These are phyloP conservation scores for Globisporangium yorkense DNA, from an alignment of 352 stramenopile species.

Conservation along the genomic window DNA sequence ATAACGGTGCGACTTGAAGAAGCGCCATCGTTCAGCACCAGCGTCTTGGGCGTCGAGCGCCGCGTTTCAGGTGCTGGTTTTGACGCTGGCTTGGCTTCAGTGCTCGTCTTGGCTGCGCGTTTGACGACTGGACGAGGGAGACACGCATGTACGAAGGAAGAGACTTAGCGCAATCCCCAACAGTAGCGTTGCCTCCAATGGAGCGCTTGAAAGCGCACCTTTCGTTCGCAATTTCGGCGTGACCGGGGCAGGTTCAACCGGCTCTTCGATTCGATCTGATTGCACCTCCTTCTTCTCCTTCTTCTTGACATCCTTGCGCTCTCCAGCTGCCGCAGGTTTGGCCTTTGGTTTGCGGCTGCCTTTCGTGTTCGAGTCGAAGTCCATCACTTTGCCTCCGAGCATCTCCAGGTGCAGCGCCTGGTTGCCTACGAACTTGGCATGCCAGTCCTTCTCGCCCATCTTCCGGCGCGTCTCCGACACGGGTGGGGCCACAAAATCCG, in stretches of 20 bases:
- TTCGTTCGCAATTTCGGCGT: neutral
- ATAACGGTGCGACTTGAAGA: neutral
- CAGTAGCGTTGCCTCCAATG: too few species aligned
- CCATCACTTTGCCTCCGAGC: slow-evolving; percentile 18
- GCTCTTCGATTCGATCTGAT: neutral
- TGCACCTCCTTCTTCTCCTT: neutral
- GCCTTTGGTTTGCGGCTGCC: neutral
- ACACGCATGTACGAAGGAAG: too few species aligned
- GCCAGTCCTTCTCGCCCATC: slow-evolving; percentile 33
- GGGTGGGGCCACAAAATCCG: slow-evolving; percentile 12
- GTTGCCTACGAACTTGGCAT: slow-evolving; percentile 28
- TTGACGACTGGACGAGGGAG: neutral
- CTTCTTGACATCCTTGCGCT: neutral
- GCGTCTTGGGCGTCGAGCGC: neutral
- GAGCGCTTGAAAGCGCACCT: neutral
- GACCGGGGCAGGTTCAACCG: neutral
- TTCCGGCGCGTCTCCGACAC: slow-evolving; percentile 22
- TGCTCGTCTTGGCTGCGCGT: neutral
- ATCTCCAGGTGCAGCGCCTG: slow-evolving; percentile 25
- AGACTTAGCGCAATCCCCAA: too few species aligned
- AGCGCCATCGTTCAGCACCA: neutral
- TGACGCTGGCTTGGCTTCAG: neutral
- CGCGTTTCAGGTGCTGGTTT: neutral
- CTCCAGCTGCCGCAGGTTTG: neutral
- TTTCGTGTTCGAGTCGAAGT: neutral